Base-by-base conservation (phyloP, 352 stramenopile species). In the Phytopythium ostracodes region DNA sequence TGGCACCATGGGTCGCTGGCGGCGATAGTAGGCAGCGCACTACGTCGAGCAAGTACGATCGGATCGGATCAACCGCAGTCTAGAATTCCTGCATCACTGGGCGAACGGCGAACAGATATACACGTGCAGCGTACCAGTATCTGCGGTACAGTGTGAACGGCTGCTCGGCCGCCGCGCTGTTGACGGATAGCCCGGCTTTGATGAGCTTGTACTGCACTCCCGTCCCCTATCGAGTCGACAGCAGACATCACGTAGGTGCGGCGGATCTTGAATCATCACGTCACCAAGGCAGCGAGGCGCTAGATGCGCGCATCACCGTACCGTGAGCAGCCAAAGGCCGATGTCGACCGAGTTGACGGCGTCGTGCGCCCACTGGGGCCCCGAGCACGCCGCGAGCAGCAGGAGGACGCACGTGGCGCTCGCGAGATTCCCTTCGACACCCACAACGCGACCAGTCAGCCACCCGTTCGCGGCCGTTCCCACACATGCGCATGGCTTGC, bases 201-300 rank as follows among this genome's bases (percentile, higher is more conserved):
- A 89, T 87, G 60, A 94, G 77, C 64, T 94, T 94, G 77, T 91
- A 90, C 54, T 86, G 71, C 53, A 94, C 81, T 20, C 84, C 84
- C 0, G 66, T 84, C 18, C 82, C 82, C 84, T 91, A 47, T 31
- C 4, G n/a, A n/a, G n/a, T n/a, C n/a, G n/a, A n/a, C n/a, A n/a
- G 17, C 20, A 50, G 31, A 11, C 38, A 44, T 44, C 38, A 44
- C 17, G 15, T 44, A 2, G 38, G 10, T 38, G 33, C 33, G 10
- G 33, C 3, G 14, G n/a, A n/a, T n/a, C n/a, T n/a, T n/a, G n/a
- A n/a, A n/a, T n/a, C n/a, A n/a, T n/a, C n/a, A n/a, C n/a, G n/a
- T n/a, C n/a, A n/a, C n/a, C n/a, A n/a, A n/a, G n/a, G n/a, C n/a
- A n/a, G n/a, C n/a, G n/a, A n/a, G n/a, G n/a, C n/a, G n/a, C n/a